Evolutionary conservation across 2,329 filamentous ascomycete genomes (phyloP).

Genomic region (Sarocladium oryzae): DNA sequence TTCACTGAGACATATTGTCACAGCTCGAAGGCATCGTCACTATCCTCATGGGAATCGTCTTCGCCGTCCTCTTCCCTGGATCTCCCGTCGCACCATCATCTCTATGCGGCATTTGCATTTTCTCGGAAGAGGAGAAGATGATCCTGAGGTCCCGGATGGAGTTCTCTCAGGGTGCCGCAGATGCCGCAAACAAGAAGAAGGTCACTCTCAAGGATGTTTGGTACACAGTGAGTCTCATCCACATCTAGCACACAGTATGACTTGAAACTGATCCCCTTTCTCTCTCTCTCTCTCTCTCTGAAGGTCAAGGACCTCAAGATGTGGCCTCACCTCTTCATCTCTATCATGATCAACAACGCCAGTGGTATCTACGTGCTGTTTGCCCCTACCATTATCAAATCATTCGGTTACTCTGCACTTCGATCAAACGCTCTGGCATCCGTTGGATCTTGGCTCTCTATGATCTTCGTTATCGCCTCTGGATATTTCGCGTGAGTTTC

Average conservation of each 20-base stretch:
- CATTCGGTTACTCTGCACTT: constrained; percentile 43
- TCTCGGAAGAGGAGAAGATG: neutral
- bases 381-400: constrained; percentile 42
- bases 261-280: neutral
- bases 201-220: neutral
- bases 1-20: neutral
- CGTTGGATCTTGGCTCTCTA: constrained; percentile 30
- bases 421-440: constrained; percentile 47
- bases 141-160: neutral
- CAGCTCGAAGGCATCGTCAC: neutral
- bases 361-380: neutral
- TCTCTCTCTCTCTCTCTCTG: too few relatives aligned
- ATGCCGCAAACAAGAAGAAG: neutral
- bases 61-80: too few relatives aligned
- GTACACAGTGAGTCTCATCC: neutral
- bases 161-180: neutral
- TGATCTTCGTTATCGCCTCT: neutral
- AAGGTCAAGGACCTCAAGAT: neutral
- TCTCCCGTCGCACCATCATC: too few relatives aligned
- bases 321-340: neutral
- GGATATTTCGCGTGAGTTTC: neutral
- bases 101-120: too few relatives aligned
- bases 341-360: constrained; percentile 1
- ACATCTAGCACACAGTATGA: neutral
- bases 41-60: too few relatives aligned